Evolutionary conservation across 1,139 yeast species (phyloP).

Genomic region (Eremothecium cymbalariae): DNA sequence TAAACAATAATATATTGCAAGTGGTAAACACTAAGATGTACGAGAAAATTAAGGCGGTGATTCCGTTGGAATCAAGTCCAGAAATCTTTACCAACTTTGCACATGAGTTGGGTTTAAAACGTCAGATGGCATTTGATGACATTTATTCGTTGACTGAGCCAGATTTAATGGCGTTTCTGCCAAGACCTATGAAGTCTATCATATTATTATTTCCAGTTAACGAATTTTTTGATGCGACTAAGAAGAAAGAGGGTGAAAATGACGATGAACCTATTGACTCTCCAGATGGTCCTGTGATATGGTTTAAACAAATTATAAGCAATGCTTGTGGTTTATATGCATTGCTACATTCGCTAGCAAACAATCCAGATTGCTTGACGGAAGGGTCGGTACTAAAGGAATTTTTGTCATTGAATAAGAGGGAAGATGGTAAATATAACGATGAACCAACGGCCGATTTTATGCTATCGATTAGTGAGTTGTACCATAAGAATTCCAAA

Average conservation of each 20-base stretch:
- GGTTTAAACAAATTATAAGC: conserved; percentile 79
- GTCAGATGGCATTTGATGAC: conserved; percentile 60
- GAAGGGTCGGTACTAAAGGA: conserved; percentile 30
- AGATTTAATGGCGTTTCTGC: conserved; percentile 67
- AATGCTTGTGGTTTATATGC: conserved; percentile 96
- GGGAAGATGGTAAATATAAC: conserved; percentile 37
- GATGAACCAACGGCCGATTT: conserved; percentile 44
- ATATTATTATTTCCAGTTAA: conserved; percentile 78
- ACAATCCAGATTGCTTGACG: conserved; percentile 32
- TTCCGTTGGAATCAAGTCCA: conserved; percentile 90
- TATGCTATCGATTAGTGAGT: conserved; percentile 18
- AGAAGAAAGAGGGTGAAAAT: conserved; percentile 8
- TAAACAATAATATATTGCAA: no score
- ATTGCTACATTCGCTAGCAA: conserved; percentile 63
- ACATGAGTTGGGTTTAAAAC: conserved; percentile 55
- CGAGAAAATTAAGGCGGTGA: no score
- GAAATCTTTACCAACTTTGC: conserved; percentile 71
- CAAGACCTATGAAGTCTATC: conserved; percentile 71
- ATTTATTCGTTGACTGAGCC: conserved; percentile 78
- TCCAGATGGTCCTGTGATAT: conserved; percentile 33
- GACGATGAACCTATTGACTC: background rate
- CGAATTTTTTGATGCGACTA: conserved; percentile 42
- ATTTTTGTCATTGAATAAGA: conserved; percentile 23
- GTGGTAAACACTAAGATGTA: no score
- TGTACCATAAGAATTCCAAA: conserved; percentile 17